These are phyloP conservation scores for Podaxis pistillaris DNA, from an alignment of 768 basidiomycete genomes.

Conservation along the genomic window DNA sequence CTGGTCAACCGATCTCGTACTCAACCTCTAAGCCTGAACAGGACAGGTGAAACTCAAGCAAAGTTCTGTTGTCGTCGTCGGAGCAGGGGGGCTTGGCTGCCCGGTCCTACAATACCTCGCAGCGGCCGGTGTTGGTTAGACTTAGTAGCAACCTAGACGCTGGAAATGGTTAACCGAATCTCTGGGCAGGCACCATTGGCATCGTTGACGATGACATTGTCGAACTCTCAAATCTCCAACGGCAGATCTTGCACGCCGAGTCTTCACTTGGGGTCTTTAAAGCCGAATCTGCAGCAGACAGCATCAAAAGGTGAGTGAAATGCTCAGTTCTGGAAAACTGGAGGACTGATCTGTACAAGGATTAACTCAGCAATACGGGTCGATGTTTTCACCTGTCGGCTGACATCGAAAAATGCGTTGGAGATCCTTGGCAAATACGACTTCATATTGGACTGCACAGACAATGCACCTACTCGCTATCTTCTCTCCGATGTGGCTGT, in stretches of 20 bases:
- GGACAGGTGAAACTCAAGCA: constrained; percentile 81
- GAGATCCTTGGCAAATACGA: constrained; percentile 60
- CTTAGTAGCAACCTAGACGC: background rate
- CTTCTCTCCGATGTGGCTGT: constrained; percentile 87
- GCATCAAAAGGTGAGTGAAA: constrained; percentile 55
- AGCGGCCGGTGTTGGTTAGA: constrained; percentile 86
- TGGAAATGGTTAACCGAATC: background rate
- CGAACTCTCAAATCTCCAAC: constrained; percentile 85
- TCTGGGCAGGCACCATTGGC: constrained; percentile 67
- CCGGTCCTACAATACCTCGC: constrained; percentile 93
- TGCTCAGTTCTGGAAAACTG: background rate
- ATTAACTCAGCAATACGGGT: constrained; percentile 71
- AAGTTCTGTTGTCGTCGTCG: constrained; percentile 82
- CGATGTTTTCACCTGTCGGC: constrained; percentile 48
- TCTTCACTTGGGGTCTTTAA: constrained; percentile 78
- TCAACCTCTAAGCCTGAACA: constrained; percentile 28
- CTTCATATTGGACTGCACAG: constrained; percentile 90
- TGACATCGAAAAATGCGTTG: constrained; percentile 66
- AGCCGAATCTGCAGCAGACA: constrained; percentile 74
- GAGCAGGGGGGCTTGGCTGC: constrained; percentile 95
- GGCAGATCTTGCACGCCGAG: constrained; percentile 86
- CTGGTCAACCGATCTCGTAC: background rate
- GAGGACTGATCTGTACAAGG: constrained; percentile 37
- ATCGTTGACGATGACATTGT: constrained; percentile 90
- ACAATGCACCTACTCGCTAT: constrained; percentile 91